Base-by-base conservation (phyloP, 2,329 filamentous ascomycete species). In the Penicillium glabrum region DNA sequence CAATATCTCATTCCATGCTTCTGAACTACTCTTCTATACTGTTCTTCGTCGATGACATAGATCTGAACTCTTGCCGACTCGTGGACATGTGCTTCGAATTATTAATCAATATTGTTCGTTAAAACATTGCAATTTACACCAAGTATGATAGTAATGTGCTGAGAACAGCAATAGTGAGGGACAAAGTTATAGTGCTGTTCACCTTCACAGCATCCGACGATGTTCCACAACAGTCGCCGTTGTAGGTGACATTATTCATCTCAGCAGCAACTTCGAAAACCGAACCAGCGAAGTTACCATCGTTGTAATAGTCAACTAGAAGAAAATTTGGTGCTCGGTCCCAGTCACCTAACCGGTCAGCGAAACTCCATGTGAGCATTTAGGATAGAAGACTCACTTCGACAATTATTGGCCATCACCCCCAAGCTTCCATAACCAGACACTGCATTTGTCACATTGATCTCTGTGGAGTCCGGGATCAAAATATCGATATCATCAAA, bases 181-280 rank as follows among this genome's bases (percentile, higher is more conserved):
- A 50, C 47, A 23, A 39, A 29, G 14, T 41, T 5, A 37, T 19
- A 14, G n/a, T 23, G 33, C 14, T 10, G 16, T 11, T 24, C 11
- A 50, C 21, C 33, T 13, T 35, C 4, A 14, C 14, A 27, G 47
- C 47, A 50, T 50, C 47, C 19, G 47, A 50, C n/a, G 47, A 24
- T n/a, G 23, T 41, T 2, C 47, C 47, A 41, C 47, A 50, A 14
- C 47, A 50, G 14, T 29, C n/a, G 16, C 33, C 35, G 37, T 21
- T 39, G 24, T 50, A 50, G 7, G 47, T 50, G 16, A 50, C 47
- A 27, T 50, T 50, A 14, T 50, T 50, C 47, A 50, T 50, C 23
- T 50, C 21, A 19, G 47, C 47, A 6, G 47, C 47, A 27, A 50
- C 47, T 50, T 50, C 16, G 16, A 50, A 50, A 8, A 50, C 47